A percentile compares a stretch with the other conserved stretches of the same genome.
Evolutionary conservation across 192 early-diverging fungal genomes (phyloP).

Genomic region (Podila verticillata): DNA sequence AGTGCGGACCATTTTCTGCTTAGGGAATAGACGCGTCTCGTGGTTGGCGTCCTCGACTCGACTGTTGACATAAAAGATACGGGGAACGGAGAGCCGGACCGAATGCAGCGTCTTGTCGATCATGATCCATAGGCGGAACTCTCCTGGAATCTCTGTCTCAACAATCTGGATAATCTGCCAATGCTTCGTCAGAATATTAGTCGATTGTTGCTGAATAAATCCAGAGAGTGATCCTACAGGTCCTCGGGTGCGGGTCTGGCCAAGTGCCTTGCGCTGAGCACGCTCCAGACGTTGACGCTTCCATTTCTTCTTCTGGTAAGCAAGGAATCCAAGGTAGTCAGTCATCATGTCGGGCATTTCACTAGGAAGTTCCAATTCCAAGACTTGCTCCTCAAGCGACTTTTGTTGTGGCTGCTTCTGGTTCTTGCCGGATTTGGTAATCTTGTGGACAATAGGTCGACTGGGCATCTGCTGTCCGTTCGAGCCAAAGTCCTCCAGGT

Average conservation of each 20-base stretch:
- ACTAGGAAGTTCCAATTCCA: slow-evolving; percentile 62
- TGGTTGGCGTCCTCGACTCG: slow-evolving; percentile 50
- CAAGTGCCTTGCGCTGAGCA: slow-evolving; percentile 52
- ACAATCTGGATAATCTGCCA: slow-evolving; percentile 93
- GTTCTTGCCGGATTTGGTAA: slow-evolving; percentile 15
- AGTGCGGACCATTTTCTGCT: slow-evolving; percentile 57
- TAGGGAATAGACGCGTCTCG: slow-evolving; percentile 31
- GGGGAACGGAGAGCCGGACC: slow-evolving; percentile 80
- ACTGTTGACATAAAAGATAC: slow-evolving; percentile 87
- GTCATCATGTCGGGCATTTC: slow-evolving; percentile 71
- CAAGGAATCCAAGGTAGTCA: slow-evolving; percentile 81
- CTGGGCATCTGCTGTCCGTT: neutral
- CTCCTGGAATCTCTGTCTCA: slow-evolving; percentile 85
- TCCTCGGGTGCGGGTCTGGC: slow-evolving; percentile 43
- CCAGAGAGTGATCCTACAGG: slow-evolving; percentile 48
- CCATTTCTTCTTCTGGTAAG: slow-evolving; percentile 83
- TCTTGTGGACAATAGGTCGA: slow-evolving; percentile 38
- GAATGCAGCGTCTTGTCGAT: slow-evolving; percentile 74
- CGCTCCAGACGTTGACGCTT: slow-evolving; percentile 65
- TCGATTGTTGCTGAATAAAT: slow-evolving; percentile 79
- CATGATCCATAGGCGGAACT: slow-evolving; percentile 89
- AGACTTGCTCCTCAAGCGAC: slow-evolving; percentile 33
- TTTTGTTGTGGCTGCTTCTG: slow-evolving; percentile 15
- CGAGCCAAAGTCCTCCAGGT: slow-evolving; percentile 70
- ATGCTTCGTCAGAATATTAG: slow-evolving; percentile 65